Evolutionary conservation across 2,329 filamentous ascomycete species (phyloP).

Genomic region (Blastomyces emzantsi): DNA sequence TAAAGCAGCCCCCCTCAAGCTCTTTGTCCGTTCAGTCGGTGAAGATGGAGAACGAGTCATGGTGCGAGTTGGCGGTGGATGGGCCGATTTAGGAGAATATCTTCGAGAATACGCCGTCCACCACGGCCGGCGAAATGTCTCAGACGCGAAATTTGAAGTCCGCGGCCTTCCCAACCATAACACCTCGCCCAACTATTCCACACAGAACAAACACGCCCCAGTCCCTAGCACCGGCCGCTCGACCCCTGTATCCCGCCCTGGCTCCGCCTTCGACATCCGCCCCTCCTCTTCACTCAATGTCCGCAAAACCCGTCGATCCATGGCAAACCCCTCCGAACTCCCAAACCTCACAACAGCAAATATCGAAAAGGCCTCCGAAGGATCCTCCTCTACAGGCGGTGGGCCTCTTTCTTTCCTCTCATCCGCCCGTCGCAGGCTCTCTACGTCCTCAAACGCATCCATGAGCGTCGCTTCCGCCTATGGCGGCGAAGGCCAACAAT

Average conservation of each 20-base stretch:
- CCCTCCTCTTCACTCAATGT: constrained; percentile 33
- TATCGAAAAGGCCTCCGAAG: constrained; percentile 22
- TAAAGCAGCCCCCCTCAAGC: constrained; percentile 80
- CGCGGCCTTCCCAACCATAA: constrained; percentile 36
- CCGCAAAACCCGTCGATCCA: constrained; percentile 31
- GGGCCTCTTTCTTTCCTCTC: constrained; percentile 25
- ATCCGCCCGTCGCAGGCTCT: constrained; percentile 26
- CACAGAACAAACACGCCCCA: constrained; percentile 11
- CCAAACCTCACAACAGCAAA: constrained; percentile 23
- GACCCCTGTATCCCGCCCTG: constrained; percentile 29
- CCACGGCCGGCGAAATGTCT: constrained; percentile 63
- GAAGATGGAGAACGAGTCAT: constrained; percentile 88
- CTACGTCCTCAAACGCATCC: constrained; percentile 32
- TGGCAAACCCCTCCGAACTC: constrained; percentile 24
- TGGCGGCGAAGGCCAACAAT: constrained; percentile 20
- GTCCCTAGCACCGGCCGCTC: constrained; percentile 22
- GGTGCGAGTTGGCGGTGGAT: constrained; percentile 97
- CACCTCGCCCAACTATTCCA: constrained; percentile 18
- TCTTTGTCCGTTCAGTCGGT: constrained; percentile 87
- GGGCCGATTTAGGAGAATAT: constrained; percentile 94
- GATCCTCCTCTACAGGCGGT: constrained; percentile 12
- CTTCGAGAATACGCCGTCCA: constrained; percentile 87
- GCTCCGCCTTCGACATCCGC: constrained; percentile 29
- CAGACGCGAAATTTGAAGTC: constrained; percentile 49
- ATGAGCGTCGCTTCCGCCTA: constrained; percentile 24